phyloP scores from a whole-genome alignment of 805 yeast species.

The Metschnikowia orientalis region DNA sequence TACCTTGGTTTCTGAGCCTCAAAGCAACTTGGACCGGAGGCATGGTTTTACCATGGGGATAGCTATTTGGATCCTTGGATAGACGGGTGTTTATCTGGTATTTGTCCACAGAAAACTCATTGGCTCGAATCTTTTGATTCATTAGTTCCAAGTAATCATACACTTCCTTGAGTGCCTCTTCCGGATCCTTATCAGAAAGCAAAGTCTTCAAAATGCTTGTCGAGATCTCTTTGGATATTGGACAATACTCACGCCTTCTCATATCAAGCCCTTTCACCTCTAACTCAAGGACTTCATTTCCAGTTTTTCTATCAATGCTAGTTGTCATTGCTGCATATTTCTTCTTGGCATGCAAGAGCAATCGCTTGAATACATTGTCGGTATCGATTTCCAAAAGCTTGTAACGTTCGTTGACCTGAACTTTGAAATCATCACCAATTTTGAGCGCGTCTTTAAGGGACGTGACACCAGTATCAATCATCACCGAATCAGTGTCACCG shows the following conservation, averaged over 20 bases:
- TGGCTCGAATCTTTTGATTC: conserved; percentile 50
- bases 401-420: conserved; percentile 83
- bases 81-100: conserved; percentile 80
- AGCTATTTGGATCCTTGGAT: conserved; percentile 82
- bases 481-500: conserved; percentile 98
- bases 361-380: conserved; percentile 84
- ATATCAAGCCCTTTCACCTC: conserved; percentile 97
- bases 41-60: conserved; percentile 75
- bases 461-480: conserved; percentile 87
- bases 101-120: conserved; percentile 61
- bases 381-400: conserved; percentile 86
- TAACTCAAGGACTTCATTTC: conserved; percentile 47
- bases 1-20: conserved; percentile 75
- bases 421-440: conserved; percentile 82
- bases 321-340: conserved; percentile 91
- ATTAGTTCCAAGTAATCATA: conserved; percentile 67
- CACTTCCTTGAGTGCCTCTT: conserved; percentile 65
- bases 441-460: conserved; percentile 66
- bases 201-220: conserved; percentile 67
- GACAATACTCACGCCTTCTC: conserved; percentile 95
- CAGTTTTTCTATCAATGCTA: conserved; percentile 46
- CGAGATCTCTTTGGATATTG: conserved; percentile 84
- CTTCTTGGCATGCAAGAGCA: conserved; percentile 89
- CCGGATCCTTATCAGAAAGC: conserved; percentile 69
- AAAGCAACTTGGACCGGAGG: conserved; percentile 88